Evolutionary conservation across 768 basidiomycete genomes (phyloP).

Genomic region (Lactarius vividus): DNA sequence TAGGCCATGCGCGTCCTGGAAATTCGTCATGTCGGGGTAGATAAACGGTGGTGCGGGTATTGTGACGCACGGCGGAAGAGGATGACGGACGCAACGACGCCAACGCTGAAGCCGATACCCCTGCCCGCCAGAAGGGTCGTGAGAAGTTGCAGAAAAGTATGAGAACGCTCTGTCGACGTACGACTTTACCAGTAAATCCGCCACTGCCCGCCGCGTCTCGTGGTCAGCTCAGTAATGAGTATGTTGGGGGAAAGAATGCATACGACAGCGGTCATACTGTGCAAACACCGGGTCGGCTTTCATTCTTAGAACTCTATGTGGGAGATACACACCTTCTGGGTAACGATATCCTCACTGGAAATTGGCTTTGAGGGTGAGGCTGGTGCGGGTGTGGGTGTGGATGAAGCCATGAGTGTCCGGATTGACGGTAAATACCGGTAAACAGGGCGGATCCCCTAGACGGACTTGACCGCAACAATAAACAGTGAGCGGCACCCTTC

Average conservation of each 20-base stretch:
- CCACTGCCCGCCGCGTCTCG: conserved; percentile 42
- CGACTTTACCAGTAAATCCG: conserved; percentile 86
- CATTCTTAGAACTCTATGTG: background rate
- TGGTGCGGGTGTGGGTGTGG: conserved; percentile 30
- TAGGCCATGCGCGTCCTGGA: conserved; percentile 88
- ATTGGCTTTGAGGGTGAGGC: conserved; percentile 51
- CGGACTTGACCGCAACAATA: too few species aligned
- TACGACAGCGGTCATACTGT: conserved; percentile 80
- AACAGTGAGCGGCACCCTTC: background rate
- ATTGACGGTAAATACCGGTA: conserved; percentile 16
- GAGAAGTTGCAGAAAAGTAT: background rate
- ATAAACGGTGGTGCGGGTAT: background rate
- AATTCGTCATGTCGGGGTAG: conserved; percentile 1
- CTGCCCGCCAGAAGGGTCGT: conserved; percentile 38
- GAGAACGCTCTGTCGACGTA: conserved; percentile 39
- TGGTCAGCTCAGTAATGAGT: conserved; percentile 4
- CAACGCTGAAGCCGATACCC: conserved; percentile 85
- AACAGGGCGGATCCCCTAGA: conserved; percentile 6
- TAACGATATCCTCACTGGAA: conserved; percentile 87
- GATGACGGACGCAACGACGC: conserved; percentile 85
- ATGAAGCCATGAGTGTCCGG: conserved; percentile 39
- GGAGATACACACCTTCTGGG: conserved; percentile 66
- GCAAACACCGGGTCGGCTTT: background rate
- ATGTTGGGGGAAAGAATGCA: background rate
- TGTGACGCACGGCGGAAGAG: conserved; percentile 80